A percentile compares a stretch with the other conserved stretches of the same genome.
Conservation (phyloP, 1,139 yeast genomes). For the Lodderomyces oxycetoniae region DNA sequence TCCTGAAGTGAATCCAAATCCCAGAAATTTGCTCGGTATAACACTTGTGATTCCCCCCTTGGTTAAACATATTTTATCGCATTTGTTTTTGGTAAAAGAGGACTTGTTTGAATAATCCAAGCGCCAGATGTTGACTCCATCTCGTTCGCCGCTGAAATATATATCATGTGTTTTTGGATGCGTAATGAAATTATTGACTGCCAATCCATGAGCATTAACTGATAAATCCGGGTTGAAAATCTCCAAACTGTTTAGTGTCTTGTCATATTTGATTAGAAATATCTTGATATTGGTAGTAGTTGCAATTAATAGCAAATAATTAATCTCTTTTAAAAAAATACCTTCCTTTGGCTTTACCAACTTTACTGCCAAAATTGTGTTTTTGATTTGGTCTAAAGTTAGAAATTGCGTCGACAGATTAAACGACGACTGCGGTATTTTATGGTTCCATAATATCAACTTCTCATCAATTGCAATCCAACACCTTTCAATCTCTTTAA, state of each 20-base stretch:
- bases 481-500: slow-evolving; percentile 75
- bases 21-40: slow-evolving; percentile 50
- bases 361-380: slow-evolving; percentile 71
- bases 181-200: slow-evolving; percentile 58
- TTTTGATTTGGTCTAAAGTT: slow-evolving; percentile 77
- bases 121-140: slow-evolving; percentile 83
- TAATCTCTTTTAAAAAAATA: slow-evolving; percentile 74
- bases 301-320: slow-evolving; percentile 67
- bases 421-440: slow-evolving; percentile 49
- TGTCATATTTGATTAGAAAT: slow-evolving; percentile 62
- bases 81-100: slow-evolving; percentile 81
- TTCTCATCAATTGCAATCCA: slow-evolving; percentile 88
- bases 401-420: slow-evolving; percentile 59
- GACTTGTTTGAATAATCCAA: slow-evolving; percentile 80
- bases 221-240: slow-evolving; percentile 80
- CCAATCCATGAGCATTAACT: slow-evolving; percentile 74
- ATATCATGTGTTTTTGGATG: slow-evolving; percentile 70
- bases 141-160: slow-evolving; percentile 73
- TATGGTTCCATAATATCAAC: slow-evolving; percentile 78
- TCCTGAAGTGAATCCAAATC: slow-evolving; percentile 23
- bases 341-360: slow-evolving; percentile 76
- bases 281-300: slow-evolving; percentile 79
- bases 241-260: slow-evolving; percentile 51
- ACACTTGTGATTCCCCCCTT: slow-evolving; percentile 61
- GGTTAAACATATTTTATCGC: slow-evolving; percentile 76